These are phyloP conservation scores for Coprinopsis strossmayeri DNA, from an alignment of 768 basidiomycete species.

Conservation along the genomic window DNA sequence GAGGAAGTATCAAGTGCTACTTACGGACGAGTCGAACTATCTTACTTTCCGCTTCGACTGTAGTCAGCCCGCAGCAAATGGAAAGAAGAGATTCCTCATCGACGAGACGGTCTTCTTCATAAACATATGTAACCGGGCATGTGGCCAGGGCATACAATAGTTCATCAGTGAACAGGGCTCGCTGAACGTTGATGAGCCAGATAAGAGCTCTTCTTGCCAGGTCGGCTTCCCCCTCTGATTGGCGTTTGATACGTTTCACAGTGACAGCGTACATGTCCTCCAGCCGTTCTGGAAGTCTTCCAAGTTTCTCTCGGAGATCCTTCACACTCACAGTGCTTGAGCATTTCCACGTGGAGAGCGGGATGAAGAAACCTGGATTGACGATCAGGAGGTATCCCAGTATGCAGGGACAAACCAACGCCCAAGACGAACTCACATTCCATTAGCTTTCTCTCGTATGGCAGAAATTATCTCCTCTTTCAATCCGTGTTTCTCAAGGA, in stretches of 20 bases:
- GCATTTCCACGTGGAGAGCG: background rate
- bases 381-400: too few relatives aligned
- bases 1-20: background rate
- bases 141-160: slow-evolving; percentile 1
- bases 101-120: background rate
- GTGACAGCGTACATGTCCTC: background rate
- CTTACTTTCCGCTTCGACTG: background rate
- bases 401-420: background rate
- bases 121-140: background rate
- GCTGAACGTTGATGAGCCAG: background rate
- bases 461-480: background rate
- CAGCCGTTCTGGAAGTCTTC: background rate
- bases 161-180: background rate
- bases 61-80: slow-evolving; percentile 1
- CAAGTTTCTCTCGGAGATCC: background rate
- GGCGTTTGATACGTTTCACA: background rate
- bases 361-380: background rate
- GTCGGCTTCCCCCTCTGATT: background rate
- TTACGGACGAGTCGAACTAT: slow-evolving; percentile 2
- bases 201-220: background rate
- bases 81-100: background rate
- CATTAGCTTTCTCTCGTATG: background rate
- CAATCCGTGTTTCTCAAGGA: background rate
- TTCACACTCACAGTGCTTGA: background rate
- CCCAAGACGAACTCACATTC: background rate